These are phyloP conservation scores for Paramyrothecium roridum DNA, from an alignment of 2,329 filamentous ascomycete genomes.

Conservation along the genomic window DNA sequence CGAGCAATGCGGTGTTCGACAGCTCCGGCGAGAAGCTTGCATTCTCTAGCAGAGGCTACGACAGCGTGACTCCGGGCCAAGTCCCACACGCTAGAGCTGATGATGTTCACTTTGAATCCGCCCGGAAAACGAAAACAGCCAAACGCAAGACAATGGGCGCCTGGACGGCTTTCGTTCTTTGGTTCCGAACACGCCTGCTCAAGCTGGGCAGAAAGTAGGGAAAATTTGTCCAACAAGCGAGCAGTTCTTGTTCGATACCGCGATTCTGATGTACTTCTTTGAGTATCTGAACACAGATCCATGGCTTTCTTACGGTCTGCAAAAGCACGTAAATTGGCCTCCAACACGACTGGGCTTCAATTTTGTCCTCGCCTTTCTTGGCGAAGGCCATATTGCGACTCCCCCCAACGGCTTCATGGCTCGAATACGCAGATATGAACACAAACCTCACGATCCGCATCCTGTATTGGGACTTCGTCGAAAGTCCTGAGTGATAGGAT, in stretches of 20 bases:
- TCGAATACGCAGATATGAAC: too few species aligned
- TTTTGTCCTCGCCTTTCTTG: too few species aligned
- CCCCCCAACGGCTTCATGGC: too few species aligned
- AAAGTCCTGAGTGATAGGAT: too few species aligned
- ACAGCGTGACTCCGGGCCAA: conserved; percentile 31
- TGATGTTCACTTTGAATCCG: conserved; percentile 40
- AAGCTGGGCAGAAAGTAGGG: conserved; percentile 37
- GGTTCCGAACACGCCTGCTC: conserved; percentile 54
- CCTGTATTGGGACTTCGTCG: too few species aligned
- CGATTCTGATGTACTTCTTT: too few species aligned
- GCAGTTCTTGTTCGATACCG: neutral
- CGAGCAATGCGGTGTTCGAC: conserved; percentile 13
- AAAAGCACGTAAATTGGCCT: too few species aligned
- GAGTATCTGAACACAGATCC: too few species aligned
- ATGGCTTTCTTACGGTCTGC: too few species aligned
- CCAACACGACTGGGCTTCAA: too few species aligned
- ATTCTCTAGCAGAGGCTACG: conserved; percentile 45
- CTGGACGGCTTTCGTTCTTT: conserved; percentile 63
- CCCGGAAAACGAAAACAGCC: conserved; percentile 40
- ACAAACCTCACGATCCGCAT: too few species aligned
- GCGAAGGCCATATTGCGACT: too few species aligned
- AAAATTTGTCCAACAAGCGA: conserved; percentile 14
- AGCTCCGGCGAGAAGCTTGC: conserved; percentile 36
- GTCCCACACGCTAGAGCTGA: conserved; percentile 29
- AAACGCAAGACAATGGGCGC: conserved; percentile 60